These are phyloP conservation scores for Aspergillus sp. DNA, from an alignment of 2,329 filamentous ascomycete species.

Conservation along the genomic window DNA sequence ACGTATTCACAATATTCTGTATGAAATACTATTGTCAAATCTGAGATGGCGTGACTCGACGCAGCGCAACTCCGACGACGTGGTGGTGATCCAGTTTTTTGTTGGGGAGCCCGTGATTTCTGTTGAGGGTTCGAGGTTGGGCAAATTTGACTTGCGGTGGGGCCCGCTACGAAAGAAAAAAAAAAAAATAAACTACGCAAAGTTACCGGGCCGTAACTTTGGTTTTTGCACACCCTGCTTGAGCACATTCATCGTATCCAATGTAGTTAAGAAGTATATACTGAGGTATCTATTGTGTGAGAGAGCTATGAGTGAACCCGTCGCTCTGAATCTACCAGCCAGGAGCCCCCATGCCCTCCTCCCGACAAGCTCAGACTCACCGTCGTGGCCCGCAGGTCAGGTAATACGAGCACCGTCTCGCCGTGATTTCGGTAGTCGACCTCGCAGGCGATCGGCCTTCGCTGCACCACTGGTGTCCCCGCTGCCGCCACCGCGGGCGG, in stretches of 20 bases:
- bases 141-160: slow-evolving; percentile 4
- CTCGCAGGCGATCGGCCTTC: slow-evolving; percentile 61
- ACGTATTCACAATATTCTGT: neutral
- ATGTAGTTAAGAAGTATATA: too few relatives aligned
- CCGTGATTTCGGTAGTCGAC: slow-evolving; percentile 77
- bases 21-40: neutral
- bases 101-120: slow-evolving; percentile 17
- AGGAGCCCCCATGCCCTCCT: slow-evolving; percentile 55
- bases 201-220: slow-evolving; percentile 6
- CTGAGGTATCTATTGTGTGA: too few relatives aligned
- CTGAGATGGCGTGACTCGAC: slow-evolving; percentile 4
- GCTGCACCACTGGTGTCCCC: slow-evolving; percentile 23
- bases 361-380: slow-evolving; percentile 70
- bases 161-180: neutral
- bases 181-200: neutral
- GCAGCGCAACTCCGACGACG: neutral
- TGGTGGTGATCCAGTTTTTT: slow-evolving; percentile 5
- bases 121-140: slow-evolving; percentile 18
- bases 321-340: slow-evolving; percentile 64
- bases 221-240: neutral
- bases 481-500: slow-evolving; percentile 13
- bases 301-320: slow-evolving; percentile 12
- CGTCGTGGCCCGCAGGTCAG: slow-evolving; percentile 70
- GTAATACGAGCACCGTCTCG: slow-evolving; percentile 72
- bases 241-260: too few relatives aligned